Conservation (phyloP, 2,329 filamentous ascomycete genomes). For the Sarocladium kiliense region DNA sequence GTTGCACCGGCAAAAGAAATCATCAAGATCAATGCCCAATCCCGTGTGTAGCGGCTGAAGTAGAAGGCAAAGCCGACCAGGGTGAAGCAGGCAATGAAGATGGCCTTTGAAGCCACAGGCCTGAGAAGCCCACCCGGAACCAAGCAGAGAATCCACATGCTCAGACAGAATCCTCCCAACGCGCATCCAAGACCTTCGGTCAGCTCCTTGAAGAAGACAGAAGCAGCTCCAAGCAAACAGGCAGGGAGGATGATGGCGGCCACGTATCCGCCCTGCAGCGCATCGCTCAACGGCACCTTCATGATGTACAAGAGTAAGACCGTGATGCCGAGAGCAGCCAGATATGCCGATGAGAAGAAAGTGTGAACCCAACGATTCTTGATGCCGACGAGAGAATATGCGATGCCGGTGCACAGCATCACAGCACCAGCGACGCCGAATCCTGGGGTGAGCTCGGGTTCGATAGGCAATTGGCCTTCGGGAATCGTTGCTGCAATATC, state of each 20-base stretch:
- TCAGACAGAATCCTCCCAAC: slow-evolving; percentile 78
- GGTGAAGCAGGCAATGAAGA: slow-evolving; percentile 72
- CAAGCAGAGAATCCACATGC: slow-evolving; percentile 86
- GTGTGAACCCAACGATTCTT: slow-evolving; percentile 76
- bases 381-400: slow-evolving; percentile 73
- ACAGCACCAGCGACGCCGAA: slow-evolving; percentile 74
- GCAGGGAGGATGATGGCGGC: slow-evolving; percentile 73
- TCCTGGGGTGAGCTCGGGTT: slow-evolving; percentile 72
- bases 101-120: slow-evolving; percentile 56
- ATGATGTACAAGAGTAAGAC: slow-evolving; percentile 88
- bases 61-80: slow-evolving; percentile 66
- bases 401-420: slow-evolving; percentile 65
- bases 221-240: slow-evolving; percentile 64
- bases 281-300: slow-evolving; percentile 68
- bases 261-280: slow-evolving; percentile 80
- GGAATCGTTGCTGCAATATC: slow-evolving; percentile 36
- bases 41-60: slow-evolving; percentile 71
- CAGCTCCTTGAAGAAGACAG: slow-evolving; percentile 77
- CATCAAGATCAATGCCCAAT: slow-evolving; percentile 69
- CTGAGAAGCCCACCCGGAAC: slow-evolving; percentile 70
- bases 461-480: slow-evolving; percentile 59
- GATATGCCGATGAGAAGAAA: slow-evolving; percentile 72
- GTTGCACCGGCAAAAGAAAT: slow-evolving; percentile 82
- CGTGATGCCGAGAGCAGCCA: slow-evolving; percentile 67
- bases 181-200: slow-evolving; percentile 77